phyloP scores from a whole-genome alignment of 2,329 filamentous ascomycete genomes.

The Cadophora luteo-olivacea region DNA sequence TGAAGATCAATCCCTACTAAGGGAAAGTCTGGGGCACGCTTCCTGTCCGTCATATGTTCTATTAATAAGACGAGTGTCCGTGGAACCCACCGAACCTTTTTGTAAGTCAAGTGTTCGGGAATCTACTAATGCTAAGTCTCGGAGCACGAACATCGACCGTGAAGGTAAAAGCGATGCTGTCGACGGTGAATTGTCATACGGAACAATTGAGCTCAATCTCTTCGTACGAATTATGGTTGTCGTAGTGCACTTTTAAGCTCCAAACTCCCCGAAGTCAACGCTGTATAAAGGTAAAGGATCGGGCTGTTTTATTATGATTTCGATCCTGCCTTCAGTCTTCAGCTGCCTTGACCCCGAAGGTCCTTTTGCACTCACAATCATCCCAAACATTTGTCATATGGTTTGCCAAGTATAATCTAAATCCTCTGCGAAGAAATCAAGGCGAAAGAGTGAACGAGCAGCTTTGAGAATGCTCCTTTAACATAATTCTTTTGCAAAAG shows the following conservation, averaged over 20 bases:
- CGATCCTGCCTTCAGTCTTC: background rate
- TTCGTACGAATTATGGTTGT: background rate
- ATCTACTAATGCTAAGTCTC: background rate
- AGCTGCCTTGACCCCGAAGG: background rate
- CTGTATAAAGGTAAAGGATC: background rate
- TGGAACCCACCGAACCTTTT: background rate
- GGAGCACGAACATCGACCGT: constrained; percentile 7
- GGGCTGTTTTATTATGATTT: background rate
- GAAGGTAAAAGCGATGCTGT: background rate
- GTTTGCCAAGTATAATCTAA: background rate
- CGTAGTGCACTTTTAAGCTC: background rate
- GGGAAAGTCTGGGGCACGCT: background rate
- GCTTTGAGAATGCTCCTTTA: background rate
- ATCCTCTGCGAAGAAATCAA: background rate
- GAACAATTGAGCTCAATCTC: background rate
- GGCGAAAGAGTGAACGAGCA: background rate
- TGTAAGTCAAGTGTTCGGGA: background rate
- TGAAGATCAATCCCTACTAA: background rate
- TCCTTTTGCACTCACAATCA: background rate
- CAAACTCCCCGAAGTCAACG: background rate
- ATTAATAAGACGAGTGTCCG: constrained; percentile 3
- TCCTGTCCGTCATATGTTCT: constrained; percentile 6
- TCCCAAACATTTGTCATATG: background rate
- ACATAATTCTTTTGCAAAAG: background rate
- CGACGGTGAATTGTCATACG: constrained; percentile 2